A percentile compares a stretch with the other conserved stretches of the same genome.
These are phyloP conservation scores for Paracoccidioides lutzii DNA, from an alignment of 2,329 filamentous ascomycete species.

Conservation along the genomic window DNA sequence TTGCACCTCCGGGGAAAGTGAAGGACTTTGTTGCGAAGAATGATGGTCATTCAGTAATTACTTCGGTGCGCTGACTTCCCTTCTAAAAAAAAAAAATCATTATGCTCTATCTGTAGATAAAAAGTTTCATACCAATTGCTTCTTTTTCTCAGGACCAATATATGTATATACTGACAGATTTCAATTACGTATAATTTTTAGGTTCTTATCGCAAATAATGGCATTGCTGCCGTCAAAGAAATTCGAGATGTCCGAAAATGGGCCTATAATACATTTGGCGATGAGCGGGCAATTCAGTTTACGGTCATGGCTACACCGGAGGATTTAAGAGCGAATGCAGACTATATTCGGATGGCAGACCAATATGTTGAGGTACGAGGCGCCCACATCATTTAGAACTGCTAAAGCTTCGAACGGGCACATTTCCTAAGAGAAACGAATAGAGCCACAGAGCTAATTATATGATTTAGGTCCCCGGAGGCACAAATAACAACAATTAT, in stretches of 20 bases:
- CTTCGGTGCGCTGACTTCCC: conserved; percentile 55
- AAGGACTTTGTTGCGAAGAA: conserved; percentile 90
- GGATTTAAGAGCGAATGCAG: conserved; percentile 91
- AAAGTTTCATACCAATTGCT: not conserved
- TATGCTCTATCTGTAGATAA: not conserved
- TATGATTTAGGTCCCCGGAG: conserved; percentile 60
- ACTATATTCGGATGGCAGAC: conserved; percentile 99
- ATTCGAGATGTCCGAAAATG: conserved; percentile 99
- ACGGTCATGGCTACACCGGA: conserved; percentile 99
- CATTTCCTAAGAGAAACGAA: not conserved
- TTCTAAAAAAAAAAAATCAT: too few relatives aligned
- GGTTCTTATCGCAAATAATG: conserved; percentile 99
- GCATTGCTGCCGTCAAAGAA: conserved; percentile 98
- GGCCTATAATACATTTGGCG: conserved; percentile 98
- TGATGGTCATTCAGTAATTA: conserved; percentile 95
- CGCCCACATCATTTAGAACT: not conserved
- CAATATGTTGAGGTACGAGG: conserved; percentile 76
- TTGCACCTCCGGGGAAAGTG: conserved; percentile 70
- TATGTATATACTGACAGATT: not conserved
- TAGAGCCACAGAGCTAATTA: conserved; percentile 1
- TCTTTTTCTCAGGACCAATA: not conserved
- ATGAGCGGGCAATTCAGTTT: conserved; percentile 96
- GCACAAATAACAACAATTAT: conserved; percentile 99
- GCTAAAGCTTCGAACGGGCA: not conserved
- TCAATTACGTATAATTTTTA: conserved; percentile 28